Conservation (phyloP, 2,329 filamentous ascomycete genomes). For the Botrytis galanthina region DNA sequence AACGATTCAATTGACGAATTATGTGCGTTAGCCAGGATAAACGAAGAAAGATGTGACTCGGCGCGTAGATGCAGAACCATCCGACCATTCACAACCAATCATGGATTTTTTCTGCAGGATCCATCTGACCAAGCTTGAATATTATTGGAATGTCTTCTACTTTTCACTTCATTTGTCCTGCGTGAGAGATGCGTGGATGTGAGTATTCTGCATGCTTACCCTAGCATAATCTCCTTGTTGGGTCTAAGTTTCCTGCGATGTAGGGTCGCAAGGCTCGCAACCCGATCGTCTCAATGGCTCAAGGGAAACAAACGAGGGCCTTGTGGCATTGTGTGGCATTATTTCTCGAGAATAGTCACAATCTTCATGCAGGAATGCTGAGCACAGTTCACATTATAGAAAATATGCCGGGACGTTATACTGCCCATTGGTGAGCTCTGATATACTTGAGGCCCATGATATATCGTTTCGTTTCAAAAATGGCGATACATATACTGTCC, state of each 20-base stretch:
- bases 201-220: constrained; percentile 9
- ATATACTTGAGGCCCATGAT: constrained; percentile 28
- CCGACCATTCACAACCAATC: constrained; percentile 27
- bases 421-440: constrained; percentile 31
- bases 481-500: constrained; percentile 37
- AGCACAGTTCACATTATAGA: constrained; percentile 35
- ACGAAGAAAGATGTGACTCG: constrained; percentile 16
- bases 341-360: constrained; percentile 32
- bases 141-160: constrained; percentile 25
- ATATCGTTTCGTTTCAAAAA: constrained; percentile 22
- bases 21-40: constrained; percentile 20
- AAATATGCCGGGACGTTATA: constrained; percentile 27
- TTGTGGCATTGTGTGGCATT: constrained; percentile 11
- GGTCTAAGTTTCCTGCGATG: constrained; percentile 6
- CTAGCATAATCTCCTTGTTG: constrained; percentile 2
- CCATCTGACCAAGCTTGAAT: constrained; percentile 15
- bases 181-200: constrained; percentile 1
- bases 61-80: constrained; percentile 31
- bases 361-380: constrained; percentile 33
- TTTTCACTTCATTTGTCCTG: constrained; percentile 2
- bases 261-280: constrained; percentile 10
- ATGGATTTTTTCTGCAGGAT: constrained; percentile 17
- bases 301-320: constrained; percentile 8
- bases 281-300: constrained; percentile 15
- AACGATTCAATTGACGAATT: constrained; percentile 29